Evolutionary conservation across 2,329 filamentous ascomycete species (phyloP).

Genomic region (Didymella glomerata): DNA sequence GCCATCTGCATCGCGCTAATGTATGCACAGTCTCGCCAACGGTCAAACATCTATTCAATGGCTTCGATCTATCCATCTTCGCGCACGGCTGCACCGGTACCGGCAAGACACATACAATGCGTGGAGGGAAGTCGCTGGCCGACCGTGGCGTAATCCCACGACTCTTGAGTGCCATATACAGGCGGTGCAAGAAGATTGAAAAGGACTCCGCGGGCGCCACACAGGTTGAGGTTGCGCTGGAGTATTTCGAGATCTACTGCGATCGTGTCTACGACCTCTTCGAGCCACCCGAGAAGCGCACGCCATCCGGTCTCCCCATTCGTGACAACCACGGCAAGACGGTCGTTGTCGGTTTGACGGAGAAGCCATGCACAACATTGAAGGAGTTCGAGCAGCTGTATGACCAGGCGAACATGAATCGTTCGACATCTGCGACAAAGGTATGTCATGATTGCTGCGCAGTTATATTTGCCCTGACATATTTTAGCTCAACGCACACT

Average conservation of each 20-base stretch:
- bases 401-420: slow-evolving; percentile 89
- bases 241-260: slow-evolving; percentile 97
- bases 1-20: slow-evolving; percentile 28
- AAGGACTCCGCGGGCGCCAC: slow-evolving; percentile 79
- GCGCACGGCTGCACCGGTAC: slow-evolving; percentile 94
- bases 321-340: slow-evolving; percentile 88
- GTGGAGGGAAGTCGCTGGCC: slow-evolving; percentile 83
- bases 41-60: slow-evolving; percentile 89
- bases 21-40: slow-evolving; percentile 76
- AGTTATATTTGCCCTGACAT: slow-evolving; percentile 2
- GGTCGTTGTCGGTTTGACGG: slow-evolving; percentile 83
- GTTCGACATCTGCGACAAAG: slow-evolving; percentile 89
- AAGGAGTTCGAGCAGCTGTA: slow-evolving; percentile 92
- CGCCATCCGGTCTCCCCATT: slow-evolving; percentile 78
- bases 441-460: slow-evolving; percentile 40
- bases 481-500: slow-evolving; percentile 80
- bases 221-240: slow-evolving; percentile 76
- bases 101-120: slow-evolving; percentile 96
- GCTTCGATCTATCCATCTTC: slow-evolving; percentile 77
- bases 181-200: slow-evolving; percentile 82
- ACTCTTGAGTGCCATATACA: slow-evolving; percentile 83
- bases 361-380: slow-evolving; percentile 80
- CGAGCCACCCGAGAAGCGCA: slow-evolving; percentile 86
- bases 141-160: slow-evolving; percentile 89
- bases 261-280: slow-evolving; percentile 94